Evolutionary conservation across 106 monocot species (phyloP), one percentile per base, ranked within the genome.

Genomic region (Acorus calamus): DNA sequence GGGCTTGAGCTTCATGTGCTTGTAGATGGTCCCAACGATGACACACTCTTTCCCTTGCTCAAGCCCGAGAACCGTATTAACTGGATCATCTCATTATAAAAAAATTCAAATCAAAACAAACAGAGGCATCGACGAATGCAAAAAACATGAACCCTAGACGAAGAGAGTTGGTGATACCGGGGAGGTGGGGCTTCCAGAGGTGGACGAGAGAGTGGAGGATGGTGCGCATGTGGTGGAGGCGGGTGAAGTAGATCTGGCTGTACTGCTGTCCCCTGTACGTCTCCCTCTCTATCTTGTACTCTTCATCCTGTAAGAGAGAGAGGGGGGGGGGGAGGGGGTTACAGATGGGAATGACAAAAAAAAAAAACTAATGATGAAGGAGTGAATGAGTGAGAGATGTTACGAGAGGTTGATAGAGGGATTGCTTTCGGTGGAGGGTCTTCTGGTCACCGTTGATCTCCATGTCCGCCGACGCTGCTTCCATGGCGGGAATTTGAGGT

Each of bases 1-100:
- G 71, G 92, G 92, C 64, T 99, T 99, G 12, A 99, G 83, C 69
- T 92, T 99, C 98, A 99, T 99, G 52, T 99, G 88, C 81, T 92
- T 99, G 73, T 88, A 99, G 53, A 99, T 68, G 44, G 98, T 99
- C 74, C 98, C 98, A 63, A 86, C 75, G 60, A 99, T 71, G 46
- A 92, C 79, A 71, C 98, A 99, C 56, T 99, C 88, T 64, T 88
- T 92, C 49, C 81, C 85, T 81, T 85, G 69, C 72, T 99, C 88
- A 67, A 99, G 88, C 49, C 76, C 98, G 63, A 99, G 71, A 66
- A 99, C 77, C 43, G 88, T 80, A 49, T 80, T 71, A 63, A 99
- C 98, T 99, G 83, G 66, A 78, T 50, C 44, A 65, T 11, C 28
- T 28, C 28, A 28, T n/a, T n/a, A n/a, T 14, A 56, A n/a, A 75